Base-by-base conservation (phyloP, 768 basidiomycete genomes). In the Clavulina sp. region DNA sequence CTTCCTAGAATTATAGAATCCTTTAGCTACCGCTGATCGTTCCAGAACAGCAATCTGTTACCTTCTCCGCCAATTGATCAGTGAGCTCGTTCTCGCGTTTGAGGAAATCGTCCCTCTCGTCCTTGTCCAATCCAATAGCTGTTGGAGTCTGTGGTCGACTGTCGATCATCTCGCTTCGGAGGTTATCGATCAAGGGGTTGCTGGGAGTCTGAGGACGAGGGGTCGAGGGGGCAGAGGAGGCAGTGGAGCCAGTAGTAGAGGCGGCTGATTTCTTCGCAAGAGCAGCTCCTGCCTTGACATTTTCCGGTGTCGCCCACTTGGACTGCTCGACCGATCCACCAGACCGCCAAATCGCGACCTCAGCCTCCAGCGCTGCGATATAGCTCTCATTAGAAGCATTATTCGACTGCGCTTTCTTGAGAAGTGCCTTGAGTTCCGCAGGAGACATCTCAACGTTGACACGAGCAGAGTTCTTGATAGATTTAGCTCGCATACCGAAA, bases 381-480 rank as follows among this genome's bases (percentile, higher is more conserved):
- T 92, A 85, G 58, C 84, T 78, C 67, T 87, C 76, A 60, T 84
- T 83, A 18, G 79, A 73, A 3, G 83, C 77, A 56, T 88, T 85
- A 30, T 89, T 81, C 30, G 84, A 70, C 57, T 92, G 81, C 0
- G 93, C 84, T 67, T 93, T 95, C 60, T 80, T 78, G 55, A 99
- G 72, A 32, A 95, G 71, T 7, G 77, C 80, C 65, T 97, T 99
- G 69, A 99, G 83, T 62, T 99, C 95, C 47, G 91, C 71, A 2
- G 95, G 93, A 2, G 93, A 87, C 49, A 99, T 75, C 65, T 99
- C 95, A 50, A 91, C 89, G 65, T 99, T 99, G 69, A 99, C 87
- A 43, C 95, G 84, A 55, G 95, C 95, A 55, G 85, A 87, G 67
- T 99, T 99, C 85, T 97, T 97, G 78, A 99, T 99, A n/a, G 87